Evolutionary conservation across 208 protist species (phyloP).

Genomic region (Trypanosoma rangeli): DNA sequence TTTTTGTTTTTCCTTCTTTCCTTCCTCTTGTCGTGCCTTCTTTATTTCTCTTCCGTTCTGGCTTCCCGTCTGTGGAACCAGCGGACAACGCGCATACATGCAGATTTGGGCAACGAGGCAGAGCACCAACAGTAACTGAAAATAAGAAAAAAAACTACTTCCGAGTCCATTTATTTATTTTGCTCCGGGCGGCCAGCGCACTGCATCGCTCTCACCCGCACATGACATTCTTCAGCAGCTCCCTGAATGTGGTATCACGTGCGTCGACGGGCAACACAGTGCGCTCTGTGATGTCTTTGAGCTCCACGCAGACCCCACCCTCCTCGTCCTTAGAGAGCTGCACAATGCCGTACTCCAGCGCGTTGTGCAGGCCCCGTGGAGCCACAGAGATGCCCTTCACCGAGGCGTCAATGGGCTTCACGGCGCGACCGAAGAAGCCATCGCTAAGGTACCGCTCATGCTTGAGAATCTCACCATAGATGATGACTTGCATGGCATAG

Average conservation of each 20-base stretch:
- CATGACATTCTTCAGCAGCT: slow-evolving; percentile 70
- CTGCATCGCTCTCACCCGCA: slow-evolving; percentile 14
- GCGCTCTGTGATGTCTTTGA: slow-evolving; percentile 55
- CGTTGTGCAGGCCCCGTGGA: slow-evolving; percentile 30
- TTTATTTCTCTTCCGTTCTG: too few relatives aligned
- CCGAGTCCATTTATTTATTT: not conserved
- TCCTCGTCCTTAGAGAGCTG: slow-evolving; percentile 72
- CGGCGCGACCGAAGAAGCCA: slow-evolving; percentile 56
- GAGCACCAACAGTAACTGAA: too few relatives aligned
- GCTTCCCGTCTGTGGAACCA: too few relatives aligned
- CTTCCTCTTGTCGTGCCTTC: too few relatives aligned
- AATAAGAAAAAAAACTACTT: slow-evolving; percentile 1
- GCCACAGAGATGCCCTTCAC: slow-evolving; percentile 16
- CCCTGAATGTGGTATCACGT: slow-evolving; percentile 49
- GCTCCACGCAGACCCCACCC: slow-evolving; percentile 57
- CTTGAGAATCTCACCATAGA: slow-evolving; percentile 77
- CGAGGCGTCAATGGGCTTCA: slow-evolving; percentile 17
- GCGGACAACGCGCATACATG: too few relatives aligned
- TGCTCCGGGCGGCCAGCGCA: not conserved
- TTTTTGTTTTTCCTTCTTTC: too few relatives aligned
- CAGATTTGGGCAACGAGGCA: too few relatives aligned
- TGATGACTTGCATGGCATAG: slow-evolving; percentile 83
- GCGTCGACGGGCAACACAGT: slow-evolving; percentile 69
- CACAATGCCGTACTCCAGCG: slow-evolving; percentile 77
- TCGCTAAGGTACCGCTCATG: slow-evolving; percentile 63